A percentile compares a stretch with the other conserved stretches of the same genome.
Conservation (phyloP, 441 rosid species). For the Gossypium davidsonii region DNA sequence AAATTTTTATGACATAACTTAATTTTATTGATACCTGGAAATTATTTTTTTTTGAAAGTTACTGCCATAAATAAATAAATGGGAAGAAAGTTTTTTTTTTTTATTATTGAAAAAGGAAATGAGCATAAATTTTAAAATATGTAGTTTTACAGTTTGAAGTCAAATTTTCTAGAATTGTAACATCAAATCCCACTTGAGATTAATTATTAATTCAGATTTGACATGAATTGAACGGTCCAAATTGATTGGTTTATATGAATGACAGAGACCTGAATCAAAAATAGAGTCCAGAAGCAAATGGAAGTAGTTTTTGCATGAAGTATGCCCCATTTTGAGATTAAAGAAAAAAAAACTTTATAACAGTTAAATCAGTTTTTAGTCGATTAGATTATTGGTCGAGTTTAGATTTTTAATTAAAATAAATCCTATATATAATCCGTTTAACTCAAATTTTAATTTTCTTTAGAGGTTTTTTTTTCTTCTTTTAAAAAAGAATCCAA, state of each 20-base stretch:
- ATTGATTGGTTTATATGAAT: constrained; percentile 16
- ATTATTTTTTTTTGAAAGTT: too few species aligned
- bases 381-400: too few species aligned
- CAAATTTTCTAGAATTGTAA: constrained; percentile 11
- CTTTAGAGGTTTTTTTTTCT: background rate
- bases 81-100: too few species aligned
- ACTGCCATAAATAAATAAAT: too few species aligned
- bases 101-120: constrained; percentile 12
- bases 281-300: too few species aligned
- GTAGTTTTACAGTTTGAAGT: constrained; percentile 2
- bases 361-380: too few species aligned
- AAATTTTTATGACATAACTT: too few species aligned
- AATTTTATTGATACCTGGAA: too few species aligned
- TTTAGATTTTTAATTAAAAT: too few species aligned
- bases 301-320: too few species aligned
- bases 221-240: constrained; percentile 18
- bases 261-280: constrained; percentile 11
- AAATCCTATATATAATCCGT: background rate
- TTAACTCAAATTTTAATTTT: background rate
- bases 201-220: constrained; percentile 4
- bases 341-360: too few species aligned
- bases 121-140: background rate
- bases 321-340: too few species aligned
- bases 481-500: background rate
- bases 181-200: constrained; percentile 11